Evolutionary conservation across 2,329 filamentous ascomycete genomes (phyloP).

Genomic region (Leptographium wingfieldii): DNA sequence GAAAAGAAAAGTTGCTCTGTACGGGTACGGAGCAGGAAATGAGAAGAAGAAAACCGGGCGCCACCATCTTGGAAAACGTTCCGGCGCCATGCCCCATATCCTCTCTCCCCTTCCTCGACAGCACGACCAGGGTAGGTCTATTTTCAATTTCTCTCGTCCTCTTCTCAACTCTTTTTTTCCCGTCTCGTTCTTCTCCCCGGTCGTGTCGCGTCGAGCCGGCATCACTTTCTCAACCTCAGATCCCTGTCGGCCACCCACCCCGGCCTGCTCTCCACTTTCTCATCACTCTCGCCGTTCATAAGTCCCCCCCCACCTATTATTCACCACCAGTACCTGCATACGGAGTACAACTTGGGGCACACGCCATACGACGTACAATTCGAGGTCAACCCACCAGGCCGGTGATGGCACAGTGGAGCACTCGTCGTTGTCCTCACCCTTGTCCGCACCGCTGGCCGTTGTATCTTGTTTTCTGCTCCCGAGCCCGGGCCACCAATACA

Average conservation of each 20-base stretch:
- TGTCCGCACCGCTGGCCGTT: background rate
- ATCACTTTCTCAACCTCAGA: background rate
- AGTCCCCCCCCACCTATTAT: background rate
- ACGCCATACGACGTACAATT: background rate
- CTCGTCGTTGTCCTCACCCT: background rate
- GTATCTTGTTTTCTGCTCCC: background rate
- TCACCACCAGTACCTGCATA: background rate
- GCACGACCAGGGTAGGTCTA: background rate
- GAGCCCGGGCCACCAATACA: background rate
- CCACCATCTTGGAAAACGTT: background rate
- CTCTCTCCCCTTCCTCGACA: background rate
- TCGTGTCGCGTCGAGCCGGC: background rate
- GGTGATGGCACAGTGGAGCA: slow-evolving; percentile 9
- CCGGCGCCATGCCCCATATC: background rate
- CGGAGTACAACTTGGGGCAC: background rate
- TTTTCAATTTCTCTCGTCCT: background rate
- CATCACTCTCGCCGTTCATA: background rate
- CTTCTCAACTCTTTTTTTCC: background rate
- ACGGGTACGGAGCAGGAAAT: no score
- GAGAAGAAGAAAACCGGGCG: background rate
- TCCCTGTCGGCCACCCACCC: background rate
- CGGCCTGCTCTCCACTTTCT: background rate
- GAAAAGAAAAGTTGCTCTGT: no score
- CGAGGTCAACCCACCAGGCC: slow-evolving; percentile 5
- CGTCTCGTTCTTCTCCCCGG: background rate